Evolutionary conservation across 2,329 filamentous ascomycete genomes (phyloP), one percentile per base, ranked within the genome.

Genomic region (Calonectria honghensis): DNA sequence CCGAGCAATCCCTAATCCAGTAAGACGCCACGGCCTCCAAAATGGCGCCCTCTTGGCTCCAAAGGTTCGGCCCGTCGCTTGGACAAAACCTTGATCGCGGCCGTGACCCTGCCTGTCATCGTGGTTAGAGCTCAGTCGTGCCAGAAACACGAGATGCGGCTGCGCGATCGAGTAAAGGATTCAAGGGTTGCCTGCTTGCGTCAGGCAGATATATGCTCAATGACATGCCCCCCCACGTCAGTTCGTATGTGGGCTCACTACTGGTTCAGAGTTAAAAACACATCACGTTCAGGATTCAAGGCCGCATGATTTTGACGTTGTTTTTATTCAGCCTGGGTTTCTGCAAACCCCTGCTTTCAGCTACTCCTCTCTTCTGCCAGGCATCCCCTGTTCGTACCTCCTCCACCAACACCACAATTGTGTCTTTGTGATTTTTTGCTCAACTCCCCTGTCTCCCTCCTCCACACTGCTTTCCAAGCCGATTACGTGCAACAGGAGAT

Each of bases 401-500:
- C 31, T 65, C 69, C 73, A 59, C 61, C 73, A 63, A 68, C 68
- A 73, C 69, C 74, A 76, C 45, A 48, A 48, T 18, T 35, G 57
- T 41, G 35, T 41, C 72, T 66, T 63, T 72, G 52, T 52, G 73
- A 72, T 68, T 73, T 73, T 75, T 73, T 64, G 41, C 63, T 64
- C 73, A 70, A 61, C 41, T 50, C 59, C 39, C 59, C 39, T 61
- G 24, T 70, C 71, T 65, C 73, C 71, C 63, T 75, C 74, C 74
- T 74, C 67, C 68, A 14, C 52, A 72, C 24, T 74, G 73, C 78
- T 79, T 71, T 74, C 73, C 73, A 75, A 81, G 74, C 76, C 74
- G 79, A 84, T 83, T 83, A 84, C 73, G 79, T 82, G 73, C 76
- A 77, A 78, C 79, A 80, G 77, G 76, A 83, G 75, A 82, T 83